Evolutionary conservation across 2,329 filamentous ascomycete genomes (phyloP).

Genomic region (Cadophora luteo-olivacea): DNA sequence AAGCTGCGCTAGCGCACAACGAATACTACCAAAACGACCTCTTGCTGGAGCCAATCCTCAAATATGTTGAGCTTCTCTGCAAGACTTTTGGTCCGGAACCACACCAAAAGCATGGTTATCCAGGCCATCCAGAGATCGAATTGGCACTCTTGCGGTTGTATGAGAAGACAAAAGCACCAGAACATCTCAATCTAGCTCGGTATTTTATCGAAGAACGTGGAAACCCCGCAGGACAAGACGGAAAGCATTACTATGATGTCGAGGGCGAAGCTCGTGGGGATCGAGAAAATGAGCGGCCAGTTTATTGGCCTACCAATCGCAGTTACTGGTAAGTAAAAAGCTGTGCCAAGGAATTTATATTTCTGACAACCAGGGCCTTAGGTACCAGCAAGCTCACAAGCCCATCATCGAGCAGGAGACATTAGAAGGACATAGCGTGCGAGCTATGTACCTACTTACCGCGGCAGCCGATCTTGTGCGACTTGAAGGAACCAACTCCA

Average conservation of each 20-base stretch:
- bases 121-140: slow-evolving; percentile 64
- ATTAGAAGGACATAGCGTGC: slow-evolving; percentile 65
- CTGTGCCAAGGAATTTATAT: neutral
- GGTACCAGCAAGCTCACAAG: slow-evolving; percentile 63
- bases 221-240: slow-evolving; percentile 55
- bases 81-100: slow-evolving; percentile 57
- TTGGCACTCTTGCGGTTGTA: slow-evolving; percentile 55
- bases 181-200: slow-evolving; percentile 54
- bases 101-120: slow-evolving; percentile 62
- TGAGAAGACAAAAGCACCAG: slow-evolving; percentile 47
- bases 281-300: slow-evolving; percentile 52
- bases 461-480: slow-evolving; percentile 61
- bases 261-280: slow-evolving; percentile 60
- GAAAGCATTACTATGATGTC: slow-evolving; percentile 59
- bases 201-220: slow-evolving; percentile 66
- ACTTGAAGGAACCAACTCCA: slow-evolving; percentile 40
- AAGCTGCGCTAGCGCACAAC: slow-evolving; percentile 64
- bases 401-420: slow-evolving; percentile 60
- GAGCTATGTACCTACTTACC: slow-evolving; percentile 66
- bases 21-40: slow-evolving; percentile 57
- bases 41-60: slow-evolving; percentile 58
- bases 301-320: slow-evolving; percentile 52
- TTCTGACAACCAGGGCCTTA: slow-evolving; percentile 44
- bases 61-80: slow-evolving; percentile 60
- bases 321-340: slow-evolving; percentile 46